Evolutionary conservation across 805 yeast genomes (phyloP).

Genomic region (Candida chilensis): DNA sequence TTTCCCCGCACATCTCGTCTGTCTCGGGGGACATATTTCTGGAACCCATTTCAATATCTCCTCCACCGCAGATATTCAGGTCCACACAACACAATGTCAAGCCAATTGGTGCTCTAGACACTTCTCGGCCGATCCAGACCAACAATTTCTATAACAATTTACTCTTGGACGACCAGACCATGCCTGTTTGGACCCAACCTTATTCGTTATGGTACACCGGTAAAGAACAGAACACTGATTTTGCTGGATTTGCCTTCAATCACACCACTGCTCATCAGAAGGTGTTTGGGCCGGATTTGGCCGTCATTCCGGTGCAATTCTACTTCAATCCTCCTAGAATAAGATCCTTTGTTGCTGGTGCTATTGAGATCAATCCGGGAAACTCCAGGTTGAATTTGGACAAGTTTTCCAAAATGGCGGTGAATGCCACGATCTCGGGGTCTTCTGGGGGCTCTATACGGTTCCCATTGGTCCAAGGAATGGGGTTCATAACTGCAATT

Average conservation of each 20-base stretch:
- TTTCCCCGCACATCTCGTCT: too few relatives aligned
- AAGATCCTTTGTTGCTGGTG: conserved; percentile 45
- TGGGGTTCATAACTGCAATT: conserved; percentile 30
- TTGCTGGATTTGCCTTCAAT: conserved; percentile 56
- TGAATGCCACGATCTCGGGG: conserved; percentile 16
- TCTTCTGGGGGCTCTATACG: conserved; percentile 27
- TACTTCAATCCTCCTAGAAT: conserved; percentile 62
- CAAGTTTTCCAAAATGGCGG: conserved; percentile 6
- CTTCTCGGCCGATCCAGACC: conserved; percentile 60
- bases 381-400: conserved; percentile 15
- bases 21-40: too few relatives aligned
- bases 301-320: conserved; percentile 41
- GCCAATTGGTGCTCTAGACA: too few relatives aligned
- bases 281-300: conserved; percentile 63
- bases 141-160: conserved; percentile 75
- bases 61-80: too few relatives aligned
- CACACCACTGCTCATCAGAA: conserved; percentile 50
- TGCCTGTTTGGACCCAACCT: conserved; percentile 78
- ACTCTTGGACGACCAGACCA: conserved; percentile 53
- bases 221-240: conserved; percentile 25
- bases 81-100: too few relatives aligned
- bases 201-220: conserved; percentile 63
- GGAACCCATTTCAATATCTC: too few relatives aligned
- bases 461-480: conserved; percentile 69
- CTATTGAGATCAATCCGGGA: conserved; percentile 27